Base-by-base conservation (phyloP, 169 alveolate genomes). In the Eimeria necatrix region DNA sequence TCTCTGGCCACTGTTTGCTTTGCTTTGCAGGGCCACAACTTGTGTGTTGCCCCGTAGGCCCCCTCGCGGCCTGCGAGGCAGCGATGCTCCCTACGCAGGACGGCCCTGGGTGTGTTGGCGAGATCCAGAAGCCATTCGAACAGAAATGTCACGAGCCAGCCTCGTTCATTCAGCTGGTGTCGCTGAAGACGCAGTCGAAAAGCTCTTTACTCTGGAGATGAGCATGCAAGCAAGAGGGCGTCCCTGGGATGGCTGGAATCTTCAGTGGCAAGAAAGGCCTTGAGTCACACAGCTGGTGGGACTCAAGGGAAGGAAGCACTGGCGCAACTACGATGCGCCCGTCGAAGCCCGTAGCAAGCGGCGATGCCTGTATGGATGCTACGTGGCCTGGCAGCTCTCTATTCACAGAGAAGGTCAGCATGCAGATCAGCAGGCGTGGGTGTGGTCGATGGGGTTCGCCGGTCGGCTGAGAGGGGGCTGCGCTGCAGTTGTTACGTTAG, bases 41-140 rank as follows among this genome's bases (percentile, higher is more conserved):
- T 7, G 91, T 24, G 32, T 24, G 91, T 56, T 26, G 91, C 91
- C 91, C 24, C 91, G 91, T 22, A 24, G 49, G 52, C n/a, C 12
- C 46, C 61, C 14, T 76, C 87, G n/a, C 87, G 4, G 74, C 91
- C 74, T 81, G 74, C 91, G 91, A 22, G 71, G 74, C 74, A 52
- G 74, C 76, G 56, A 41, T 26, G 91, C 74, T 81, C 91, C 80
- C 74, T 56, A 81, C 74, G 91, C 91, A 81, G 91, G 91, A 56
- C 32, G 74, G 59, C 91, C 49, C 91, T 81, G 53, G 18, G 68
- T 18, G 87, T 48, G 16, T 59, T 49, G 64, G 26, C 22, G n/a
- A 49, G 87, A 53, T 76, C 32, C 87, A 53, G 53, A 53, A 56
- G 48, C 74, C 91, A 81, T 81, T 81, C 76, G 91, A 26, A 71